These are phyloP conservation scores for Canavalia gladiata DNA, from an alignment of 306 rosid species.

Conservation along the genomic window DNA sequence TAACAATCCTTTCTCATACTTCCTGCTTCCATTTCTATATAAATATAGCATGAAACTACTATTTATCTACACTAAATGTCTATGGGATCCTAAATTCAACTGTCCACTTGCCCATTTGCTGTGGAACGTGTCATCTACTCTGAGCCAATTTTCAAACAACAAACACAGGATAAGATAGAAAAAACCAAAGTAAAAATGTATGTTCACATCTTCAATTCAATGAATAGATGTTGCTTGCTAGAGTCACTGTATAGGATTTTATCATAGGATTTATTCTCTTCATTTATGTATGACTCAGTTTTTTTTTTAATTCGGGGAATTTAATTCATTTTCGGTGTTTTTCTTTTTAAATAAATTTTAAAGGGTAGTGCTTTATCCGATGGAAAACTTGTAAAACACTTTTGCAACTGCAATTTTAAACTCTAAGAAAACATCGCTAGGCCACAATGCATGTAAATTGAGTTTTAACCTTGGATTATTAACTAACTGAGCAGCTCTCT, in stretches of 20 bases:
- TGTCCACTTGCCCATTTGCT: conserved; percentile 17
- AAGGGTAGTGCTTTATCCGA: not conserved
- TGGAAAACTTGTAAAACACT: no score
- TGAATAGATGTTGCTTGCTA: not conserved
- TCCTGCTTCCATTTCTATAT: conserved; percentile 12
- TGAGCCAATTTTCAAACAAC: conserved; percentile 17
- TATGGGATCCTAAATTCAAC: not conserved
- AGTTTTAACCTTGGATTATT: conserved; percentile 14
- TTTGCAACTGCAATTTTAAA: not conserved
- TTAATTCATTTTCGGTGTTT: not conserved
- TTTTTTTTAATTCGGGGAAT: not conserved
- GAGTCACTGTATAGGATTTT: not conserved
- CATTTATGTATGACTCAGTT: not conserved
- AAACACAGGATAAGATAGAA: not conserved
- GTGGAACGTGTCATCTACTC: conserved; percentile 8
- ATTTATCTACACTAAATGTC: not conserved
- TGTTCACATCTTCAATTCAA: not conserved
- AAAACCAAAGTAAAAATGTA: not conserved
- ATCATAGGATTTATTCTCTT: conserved; percentile 28
- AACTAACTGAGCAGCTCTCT: conserved; percentile 18
- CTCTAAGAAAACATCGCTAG: not conserved
- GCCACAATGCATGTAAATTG: conserved; percentile 7
- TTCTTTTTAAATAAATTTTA: not conserved
- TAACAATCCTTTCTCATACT: conserved; percentile 3
- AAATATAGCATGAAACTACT: conserved; percentile 17